A percentile compares a stretch with the other conserved stretches of the same genome.
These are phyloP conservation scores for Pseudogymnoascus sp. DNA, from an alignment of 2,329 filamentous ascomycete genomes.

Conservation along the genomic window DNA sequence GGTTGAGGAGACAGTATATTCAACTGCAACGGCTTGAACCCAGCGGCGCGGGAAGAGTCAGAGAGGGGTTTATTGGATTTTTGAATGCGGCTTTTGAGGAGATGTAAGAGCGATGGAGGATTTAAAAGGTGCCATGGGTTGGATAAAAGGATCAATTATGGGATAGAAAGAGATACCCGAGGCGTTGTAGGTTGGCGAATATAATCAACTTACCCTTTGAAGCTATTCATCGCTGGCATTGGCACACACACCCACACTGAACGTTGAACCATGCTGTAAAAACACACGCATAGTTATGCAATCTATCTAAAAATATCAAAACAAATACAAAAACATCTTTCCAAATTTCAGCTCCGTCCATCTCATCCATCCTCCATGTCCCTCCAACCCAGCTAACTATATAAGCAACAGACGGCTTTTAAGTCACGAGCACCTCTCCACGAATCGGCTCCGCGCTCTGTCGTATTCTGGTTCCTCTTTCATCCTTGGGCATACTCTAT, in stretches of 20 bases:
- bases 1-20: constrained; percentile 71
- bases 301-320: constrained; percentile 7
- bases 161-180: constrained; percentile 5
- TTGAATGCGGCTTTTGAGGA: constrained; percentile 57
- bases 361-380: constrained; percentile 2
- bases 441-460: constrained; percentile 6
- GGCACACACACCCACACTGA: background rate
- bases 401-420: background rate
- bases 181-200: background rate
- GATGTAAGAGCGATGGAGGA: background rate
- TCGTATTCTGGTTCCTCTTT: background rate
- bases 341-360: background rate
- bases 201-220: background rate
- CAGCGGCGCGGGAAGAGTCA: constrained; percentile 48
- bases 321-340: background rate
- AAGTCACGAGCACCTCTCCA: constrained; percentile 3
- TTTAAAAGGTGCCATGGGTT: background rate
- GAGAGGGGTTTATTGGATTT: constrained; percentile 60
- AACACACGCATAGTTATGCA: background rate
- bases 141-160: background rate
- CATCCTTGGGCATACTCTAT: constrained; percentile 10
- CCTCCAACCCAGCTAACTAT: background rate
- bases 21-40: constrained; percentile 66
- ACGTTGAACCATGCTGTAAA: background rate
- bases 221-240: background rate